Evolutionary conservation across 225 moss, liverwort and hornwort species (phyloP), one percentile per base, ranked within the genome.

Genomic region (Ulota crispa): DNA sequence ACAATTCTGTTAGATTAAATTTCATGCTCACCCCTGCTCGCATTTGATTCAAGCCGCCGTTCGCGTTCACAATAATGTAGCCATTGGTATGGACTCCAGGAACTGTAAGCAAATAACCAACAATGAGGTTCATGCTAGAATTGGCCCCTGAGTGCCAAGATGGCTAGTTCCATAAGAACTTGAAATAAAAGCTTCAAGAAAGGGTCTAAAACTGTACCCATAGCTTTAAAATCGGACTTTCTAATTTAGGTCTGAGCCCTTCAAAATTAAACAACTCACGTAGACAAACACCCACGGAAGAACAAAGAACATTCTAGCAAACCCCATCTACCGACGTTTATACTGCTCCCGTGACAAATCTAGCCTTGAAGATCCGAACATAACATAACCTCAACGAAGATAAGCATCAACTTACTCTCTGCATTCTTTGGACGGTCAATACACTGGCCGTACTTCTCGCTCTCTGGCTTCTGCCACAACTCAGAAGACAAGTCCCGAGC

Each of bases 41-140:
- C 98, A 98, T 98, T 86, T 98, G 95, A 83, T 98, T 98, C 78
- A 98, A 88, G 34, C 98, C 98, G 59, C 98, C 98, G 55, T 98
- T 98, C 34, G 98, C 98, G 82, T 91, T 98, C 52, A 98, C 98
- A 80, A 94, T 64, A 21, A 98, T 85, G 83, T 95, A 98, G 64
- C 94, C 94, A 88, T 90, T 95, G 64, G 93, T 89, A 27, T 78
- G 66, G 39, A 80, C 78, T 68, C 37, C 86, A 80, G 76, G 80
- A 70, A 81, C 90, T 81, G 80, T 3, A 78, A n/a, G 15, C 36
- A 77, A 80, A 78, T 60, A 72, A 43, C 18, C 47, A 6, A 64
- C 32, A 61, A 55, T 68, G 9, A 80, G 56, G 23, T 77, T 47
- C 75, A 54, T 42, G 23, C 65, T 26, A 59, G 56, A 36, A 37